These are phyloP conservation scores for Trichocomaceae sp. DNA, from an alignment of 2,329 filamentous ascomycete genomes.

Conservation along the genomic window DNA sequence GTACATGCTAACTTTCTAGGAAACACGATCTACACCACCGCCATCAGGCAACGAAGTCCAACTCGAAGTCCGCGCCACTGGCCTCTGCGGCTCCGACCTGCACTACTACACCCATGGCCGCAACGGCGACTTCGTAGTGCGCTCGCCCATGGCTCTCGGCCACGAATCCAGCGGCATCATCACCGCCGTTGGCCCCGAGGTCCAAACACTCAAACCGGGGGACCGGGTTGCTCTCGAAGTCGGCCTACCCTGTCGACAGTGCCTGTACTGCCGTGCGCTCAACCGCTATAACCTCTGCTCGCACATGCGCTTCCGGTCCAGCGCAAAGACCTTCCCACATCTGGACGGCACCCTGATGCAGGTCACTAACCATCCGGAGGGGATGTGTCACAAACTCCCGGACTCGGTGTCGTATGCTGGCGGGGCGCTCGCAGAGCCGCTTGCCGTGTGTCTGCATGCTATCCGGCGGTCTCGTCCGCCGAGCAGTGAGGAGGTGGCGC, in stretches of 20 bases:
- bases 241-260: slow-evolving; percentile 70
- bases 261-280: slow-evolving; percentile 48
- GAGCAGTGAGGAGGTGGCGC: slow-evolving; percentile 26
- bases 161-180: slow-evolving; percentile 75
- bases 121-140: slow-evolving; percentile 79
- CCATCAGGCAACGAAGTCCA: slow-evolving; percentile 54
- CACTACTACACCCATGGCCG: slow-evolving; percentile 85
- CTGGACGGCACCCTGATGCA: slow-evolving; percentile 60
- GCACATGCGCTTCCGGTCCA: slow-evolving; percentile 52
- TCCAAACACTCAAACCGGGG: slow-evolving; percentile 58
- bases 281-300: slow-evolving; percentile 59
- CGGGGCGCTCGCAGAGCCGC: slow-evolving; percentile 54
- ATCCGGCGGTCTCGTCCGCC: slow-evolving; percentile 49
- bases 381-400: slow-evolving; percentile 55
- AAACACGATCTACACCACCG: slow-evolving; percentile 43
- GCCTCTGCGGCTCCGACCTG: slow-evolving; percentile 64
- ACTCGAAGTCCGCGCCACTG: slow-evolving; percentile 58
- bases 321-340: slow-evolving; percentile 55
- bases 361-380: slow-evolving; percentile 54
- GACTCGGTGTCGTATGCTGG: slow-evolving; percentile 47
- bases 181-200: slow-evolving; percentile 59
- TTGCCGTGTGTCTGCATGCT: slow-evolving; percentile 56
- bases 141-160: slow-evolving; percentile 72
- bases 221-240: slow-evolving; percentile 92
- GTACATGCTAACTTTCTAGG: slow-evolving; percentile 30